Conservation (phyloP, 768 basidiomycete species). For the Auriscalpium orientale region DNA sequence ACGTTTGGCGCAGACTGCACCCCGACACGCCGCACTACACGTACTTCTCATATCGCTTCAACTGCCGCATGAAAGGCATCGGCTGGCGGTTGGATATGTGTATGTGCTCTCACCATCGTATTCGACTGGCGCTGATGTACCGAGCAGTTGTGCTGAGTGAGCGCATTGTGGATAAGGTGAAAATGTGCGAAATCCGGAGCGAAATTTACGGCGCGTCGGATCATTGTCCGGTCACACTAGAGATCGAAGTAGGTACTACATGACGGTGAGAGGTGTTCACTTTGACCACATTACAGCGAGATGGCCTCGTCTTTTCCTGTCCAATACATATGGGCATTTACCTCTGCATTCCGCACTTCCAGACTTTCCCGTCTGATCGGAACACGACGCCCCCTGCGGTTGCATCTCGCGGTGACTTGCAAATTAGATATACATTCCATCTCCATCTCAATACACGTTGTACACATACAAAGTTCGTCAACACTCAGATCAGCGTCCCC, state of each 20-base stretch:
- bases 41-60: slow-evolving; percentile 80
- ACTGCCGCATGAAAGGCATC: slow-evolving; percentile 70
- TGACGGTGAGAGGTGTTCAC: too few species aligned
- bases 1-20: slow-evolving; percentile 72
- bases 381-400: too few species aligned
- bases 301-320: too few species aligned
- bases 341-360: too few species aligned
- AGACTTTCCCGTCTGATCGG: too few species aligned
- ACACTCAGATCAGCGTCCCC: too few species aligned
- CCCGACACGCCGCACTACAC: slow-evolving; percentile 69
- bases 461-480: too few species aligned
- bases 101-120: slow-evolving; percentile 23
- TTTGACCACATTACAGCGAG: too few species aligned
- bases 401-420: too few species aligned
- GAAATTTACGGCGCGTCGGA: slow-evolving; percentile 87
- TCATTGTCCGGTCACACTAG: slow-evolving; percentile 75
- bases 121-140: neutral
- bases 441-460: too few species aligned
- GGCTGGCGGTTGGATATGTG: slow-evolving; percentile 89
- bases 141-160: slow-evolving; percentile 66
- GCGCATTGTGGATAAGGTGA: slow-evolving; percentile 52
- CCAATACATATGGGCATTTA: too few species aligned
- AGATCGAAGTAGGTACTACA: slow-evolving; percentile 31
- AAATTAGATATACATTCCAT: too few species aligned
- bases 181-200: slow-evolving; percentile 78